These are phyloP conservation scores for Populus hybrid DNA, from an alignment of 441 rosid genomes.

Conservation along the genomic window DNA sequence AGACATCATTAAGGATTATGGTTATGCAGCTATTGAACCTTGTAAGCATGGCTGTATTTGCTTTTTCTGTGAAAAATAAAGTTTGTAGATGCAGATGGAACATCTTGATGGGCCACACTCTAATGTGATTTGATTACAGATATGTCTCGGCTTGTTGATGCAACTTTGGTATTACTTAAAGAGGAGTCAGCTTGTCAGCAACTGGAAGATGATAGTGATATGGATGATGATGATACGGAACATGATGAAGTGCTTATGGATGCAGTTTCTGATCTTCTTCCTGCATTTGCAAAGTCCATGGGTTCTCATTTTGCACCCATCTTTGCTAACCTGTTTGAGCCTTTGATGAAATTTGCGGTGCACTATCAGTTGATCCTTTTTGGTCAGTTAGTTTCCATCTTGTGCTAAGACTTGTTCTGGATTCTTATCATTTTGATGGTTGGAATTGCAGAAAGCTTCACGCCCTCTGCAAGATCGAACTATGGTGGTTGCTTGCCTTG, in stretches of 20 bases:
- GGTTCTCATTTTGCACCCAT: conserved; percentile 91
- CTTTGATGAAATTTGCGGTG: conserved; percentile 95
- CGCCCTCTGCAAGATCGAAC: conserved; percentile 91
- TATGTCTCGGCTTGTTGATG: conserved; percentile 72
- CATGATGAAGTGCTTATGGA: conserved; percentile 99
- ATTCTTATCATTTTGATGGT: conserved; percentile 28
- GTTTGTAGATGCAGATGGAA: not conserved
- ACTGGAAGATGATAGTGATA: conserved; percentile 66
- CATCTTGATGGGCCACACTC: conserved; percentile 14
- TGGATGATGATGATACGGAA: conserved; percentile 66
- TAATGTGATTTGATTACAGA: conserved; percentile 47
- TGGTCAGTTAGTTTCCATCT: not conserved
- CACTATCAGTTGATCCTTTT: conserved; percentile 26
- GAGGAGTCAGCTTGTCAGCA: conserved; percentile 94
- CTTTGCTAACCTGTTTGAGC: conserved; percentile 80
- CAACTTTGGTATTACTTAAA: conserved; percentile 62
- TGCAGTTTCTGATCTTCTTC: conserved; percentile 98
- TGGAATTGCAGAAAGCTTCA: conserved; percentile 66
- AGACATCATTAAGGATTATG: conserved; percentile 86
- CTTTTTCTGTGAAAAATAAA: not conserved
- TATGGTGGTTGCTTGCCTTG: conserved; percentile 98
- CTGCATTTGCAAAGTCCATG: conserved; percentile 96
- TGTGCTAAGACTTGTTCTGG: conserved; percentile 7
- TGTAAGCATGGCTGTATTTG: conserved; percentile 50
- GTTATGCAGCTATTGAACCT: conserved; percentile 71